Evolutionary conservation across 345 rosid species (phyloP).

Genomic region (Firmiana major): DNA sequence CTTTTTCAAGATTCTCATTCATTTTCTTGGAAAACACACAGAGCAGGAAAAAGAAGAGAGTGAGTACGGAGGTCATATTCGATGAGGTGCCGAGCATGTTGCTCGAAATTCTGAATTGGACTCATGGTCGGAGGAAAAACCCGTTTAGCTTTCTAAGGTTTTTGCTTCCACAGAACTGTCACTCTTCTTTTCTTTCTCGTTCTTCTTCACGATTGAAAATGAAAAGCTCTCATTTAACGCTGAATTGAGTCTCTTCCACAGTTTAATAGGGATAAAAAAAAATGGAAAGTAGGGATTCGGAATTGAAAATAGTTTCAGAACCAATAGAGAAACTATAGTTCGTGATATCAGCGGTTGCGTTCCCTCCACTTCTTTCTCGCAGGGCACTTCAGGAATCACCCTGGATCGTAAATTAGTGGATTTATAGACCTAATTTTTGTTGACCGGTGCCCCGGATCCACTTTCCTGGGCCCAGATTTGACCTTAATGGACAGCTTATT

Average conservation of each 20-base stretch:
- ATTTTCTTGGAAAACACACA: neutral
- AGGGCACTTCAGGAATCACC: neutral
- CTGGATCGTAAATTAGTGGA: neutral
- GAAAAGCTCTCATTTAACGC: neutral
- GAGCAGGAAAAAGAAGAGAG: neutral
- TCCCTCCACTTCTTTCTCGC: too few species aligned
- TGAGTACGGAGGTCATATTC: slow-evolving; percentile 70
- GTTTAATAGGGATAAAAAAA: too few species aligned
- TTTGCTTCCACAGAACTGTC: neutral
- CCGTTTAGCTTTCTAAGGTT: slow-evolving; percentile 14
- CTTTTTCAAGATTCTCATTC: neutral
- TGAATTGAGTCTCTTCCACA: neutral
- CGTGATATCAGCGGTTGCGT: too few species aligned
- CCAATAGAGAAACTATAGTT: too few species aligned
- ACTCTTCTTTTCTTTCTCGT: neutral
- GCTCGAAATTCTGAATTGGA: slow-evolving; percentile 97
- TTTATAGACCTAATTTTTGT: neutral
- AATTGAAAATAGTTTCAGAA: too few species aligned
- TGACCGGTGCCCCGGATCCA: neutral
- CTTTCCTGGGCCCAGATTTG: neutral
- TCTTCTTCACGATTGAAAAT: neutral
- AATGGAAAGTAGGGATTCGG: too few species aligned
- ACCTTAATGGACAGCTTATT: neutral
- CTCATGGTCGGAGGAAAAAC: slow-evolving; percentile 50
- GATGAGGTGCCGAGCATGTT: slow-evolving; percentile 76